Conservation (phyloP, 192 early-diverging fungal genomes). For the Coemansia umbellata region DNA sequence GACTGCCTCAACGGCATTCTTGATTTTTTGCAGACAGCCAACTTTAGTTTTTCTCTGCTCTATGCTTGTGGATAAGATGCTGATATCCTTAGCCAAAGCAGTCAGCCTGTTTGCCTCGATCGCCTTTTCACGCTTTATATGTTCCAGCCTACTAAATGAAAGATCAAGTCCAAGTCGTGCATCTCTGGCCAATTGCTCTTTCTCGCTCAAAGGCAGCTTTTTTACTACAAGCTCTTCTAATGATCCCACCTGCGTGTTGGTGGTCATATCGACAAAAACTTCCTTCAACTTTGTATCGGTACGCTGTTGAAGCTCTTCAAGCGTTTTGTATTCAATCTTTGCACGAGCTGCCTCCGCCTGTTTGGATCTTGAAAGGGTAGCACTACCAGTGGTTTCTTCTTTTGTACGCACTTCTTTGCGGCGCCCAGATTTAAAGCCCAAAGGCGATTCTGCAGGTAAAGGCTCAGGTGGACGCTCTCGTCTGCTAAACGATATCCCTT, state of each 20-base stretch:
- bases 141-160: constrained; percentile 21
- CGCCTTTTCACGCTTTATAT: constrained; percentile 12
- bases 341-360: background rate
- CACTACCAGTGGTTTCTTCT: too few relatives aligned
- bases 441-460: background rate
- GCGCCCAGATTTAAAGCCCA: too few relatives aligned
- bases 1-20: constrained; percentile 10
- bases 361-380: background rate
- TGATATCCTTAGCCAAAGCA: constrained; percentile 5
- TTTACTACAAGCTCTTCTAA: constrained; percentile 32
- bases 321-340: constrained; percentile 24
- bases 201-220: constrained; percentile 16
- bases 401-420: too few relatives aligned
- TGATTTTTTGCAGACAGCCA: constrained; percentile 13
- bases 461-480: constrained; percentile 59
- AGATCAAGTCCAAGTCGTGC: constrained; percentile 43
- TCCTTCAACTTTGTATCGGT: constrained; percentile 27
- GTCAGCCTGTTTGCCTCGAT: background rate
- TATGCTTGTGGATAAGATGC: constrained; percentile 4
- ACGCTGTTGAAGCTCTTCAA: constrained; percentile 36
- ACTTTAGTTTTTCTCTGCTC: constrained; percentile 8
- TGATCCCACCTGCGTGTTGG: constrained; percentile 24
- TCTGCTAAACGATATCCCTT: constrained; percentile 79
- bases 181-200: constrained; percentile 23
- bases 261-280: constrained; percentile 47